Base-by-base conservation (phyloP, 2,329 filamentous ascomycete species). In the Helotiales sp. region DNA sequence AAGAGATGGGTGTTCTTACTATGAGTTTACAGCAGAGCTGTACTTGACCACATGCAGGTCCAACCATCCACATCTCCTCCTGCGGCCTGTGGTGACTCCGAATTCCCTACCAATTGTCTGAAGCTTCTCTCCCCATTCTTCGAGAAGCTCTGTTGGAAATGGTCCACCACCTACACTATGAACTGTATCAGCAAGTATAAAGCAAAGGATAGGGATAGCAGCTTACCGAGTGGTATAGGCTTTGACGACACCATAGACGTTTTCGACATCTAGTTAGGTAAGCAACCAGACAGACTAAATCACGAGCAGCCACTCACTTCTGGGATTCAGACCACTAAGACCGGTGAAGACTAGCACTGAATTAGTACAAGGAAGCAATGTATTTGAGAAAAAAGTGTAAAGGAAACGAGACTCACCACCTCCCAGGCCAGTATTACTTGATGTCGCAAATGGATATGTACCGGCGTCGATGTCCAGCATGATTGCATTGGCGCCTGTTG, bases 341-440 rank as follows among this genome's bases (percentile, higher is more conserved):
- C 86, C 86, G 36, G 81, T 85, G 64, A 88, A 80, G 60, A 87
- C n/a, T n/a, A n/a, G n/a, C n/a, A n/a, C n/a, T n/a, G n/a, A n/a
- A n/a, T n/a, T n/a, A n/a, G n/a, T n/a, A n/a, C n/a, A n/a, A n/a
- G n/a, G n/a, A n/a, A n/a, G n/a, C n/a, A n/a, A n/a, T n/a, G n/a
- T n/a, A n/a, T n/a, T n/a, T n/a, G n/a, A n/a, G n/a, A n/a, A n/a
- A n/a, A n/a, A n/a, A n/a, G n/a, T n/a, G n/a, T n/a, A n/a, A n/a
- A n/a, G n/a, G n/a, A n/a, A n/a, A n/a, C n/a, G n/a, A n/a, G n/a
- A n/a, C n/a, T n/a, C n/a, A n/a, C n/a, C 81, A 60, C 86, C 86
- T 48, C 81, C 63, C 6, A 84, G 76, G 30, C 79, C 80, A 25
- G 82, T 85, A 70, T 54, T 58, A 30, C 77, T 85, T 57, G 82